phyloP scores from a whole-genome alignment of 805 yeast genomes.

The Kuraishia capsulata region DNA sequence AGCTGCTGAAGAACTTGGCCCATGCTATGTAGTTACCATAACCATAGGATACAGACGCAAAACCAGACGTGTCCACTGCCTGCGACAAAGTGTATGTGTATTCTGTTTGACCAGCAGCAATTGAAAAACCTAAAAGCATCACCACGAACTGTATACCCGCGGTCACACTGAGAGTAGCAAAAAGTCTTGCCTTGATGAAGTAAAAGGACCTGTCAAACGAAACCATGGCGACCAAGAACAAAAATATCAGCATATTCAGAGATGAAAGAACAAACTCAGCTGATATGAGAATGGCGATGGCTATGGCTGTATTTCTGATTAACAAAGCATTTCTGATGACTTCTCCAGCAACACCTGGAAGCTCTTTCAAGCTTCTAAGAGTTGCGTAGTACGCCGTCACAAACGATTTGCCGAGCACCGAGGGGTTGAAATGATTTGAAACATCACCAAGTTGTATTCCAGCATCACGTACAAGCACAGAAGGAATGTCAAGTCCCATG shows the following conservation, averaged over 20 bases:
- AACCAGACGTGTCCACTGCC: background rate
- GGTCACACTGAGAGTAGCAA: background rate
- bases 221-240: background rate
- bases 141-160: background rate
- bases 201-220: background rate
- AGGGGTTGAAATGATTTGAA: slow-evolving; percentile 29
- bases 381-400: slow-evolving; percentile 28
- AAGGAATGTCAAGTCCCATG: slow-evolving; percentile 35
- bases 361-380: slow-evolving; percentile 10
- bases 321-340: slow-evolving; percentile 9
- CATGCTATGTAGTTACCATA: background rate
- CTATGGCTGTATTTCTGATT: background rate
- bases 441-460: slow-evolving; percentile 34
- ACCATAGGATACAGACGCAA: background rate
- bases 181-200: background rate
- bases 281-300: slow-evolving; percentile 6
- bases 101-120: background rate
- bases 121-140: background rate
- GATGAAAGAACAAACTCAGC: slow-evolving; percentile 6
- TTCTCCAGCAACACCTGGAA: slow-evolving; percentile 13
- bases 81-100: background rate
- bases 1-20: background rate
- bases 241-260: background rate
- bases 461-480: slow-evolving; percentile 40
- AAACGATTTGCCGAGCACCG: slow-evolving; percentile 29